Evolutionary conservation across 2,329 filamentous ascomycete genomes (phyloP).

Genomic region (Hymenoscyphus fructigenus): DNA sequence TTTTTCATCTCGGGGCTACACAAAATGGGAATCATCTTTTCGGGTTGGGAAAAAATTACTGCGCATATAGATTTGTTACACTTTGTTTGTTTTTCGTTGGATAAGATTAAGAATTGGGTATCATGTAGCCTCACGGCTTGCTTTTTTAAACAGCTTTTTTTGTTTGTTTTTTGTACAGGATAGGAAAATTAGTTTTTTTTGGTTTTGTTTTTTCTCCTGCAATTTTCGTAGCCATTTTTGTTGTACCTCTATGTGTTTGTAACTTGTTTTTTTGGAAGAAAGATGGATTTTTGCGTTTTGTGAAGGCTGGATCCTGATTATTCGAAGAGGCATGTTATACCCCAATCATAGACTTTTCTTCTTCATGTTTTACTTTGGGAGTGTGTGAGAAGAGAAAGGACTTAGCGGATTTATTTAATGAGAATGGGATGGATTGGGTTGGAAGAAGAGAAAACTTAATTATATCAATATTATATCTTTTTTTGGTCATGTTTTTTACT

Average conservation of each 20-base stretch:
- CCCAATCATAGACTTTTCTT: conserved; percentile 4
- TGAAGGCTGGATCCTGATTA: background rate
- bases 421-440: background rate
- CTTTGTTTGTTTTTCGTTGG: conserved; percentile 15
- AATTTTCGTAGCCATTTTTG: background rate
- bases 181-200: conserved; percentile 17
- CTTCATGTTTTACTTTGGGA: background rate
- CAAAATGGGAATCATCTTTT: conserved; percentile 24
- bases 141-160: conserved; percentile 10
- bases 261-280: background rate
- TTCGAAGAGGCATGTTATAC: conserved; percentile 3
- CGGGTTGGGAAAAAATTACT: conserved; percentile 27
- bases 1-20: conserved; percentile 21
- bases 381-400: background rate
- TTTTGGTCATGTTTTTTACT: background rate
- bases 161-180: conserved; percentile 28
- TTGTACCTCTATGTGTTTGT: conserved; percentile 8
- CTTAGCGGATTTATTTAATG: conserved; percentile 1
- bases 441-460: background rate
- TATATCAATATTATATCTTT: background rate
- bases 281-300: conserved; percentile 5
- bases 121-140: conserved; percentile 21
- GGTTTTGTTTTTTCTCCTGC: background rate
- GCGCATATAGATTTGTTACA: conserved; percentile 30
- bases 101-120: conserved; percentile 11